phyloP scores from a whole-genome alignment of 495 filamentous ascomycete species.

The Hyaloscypha hepaticicola region DNA sequence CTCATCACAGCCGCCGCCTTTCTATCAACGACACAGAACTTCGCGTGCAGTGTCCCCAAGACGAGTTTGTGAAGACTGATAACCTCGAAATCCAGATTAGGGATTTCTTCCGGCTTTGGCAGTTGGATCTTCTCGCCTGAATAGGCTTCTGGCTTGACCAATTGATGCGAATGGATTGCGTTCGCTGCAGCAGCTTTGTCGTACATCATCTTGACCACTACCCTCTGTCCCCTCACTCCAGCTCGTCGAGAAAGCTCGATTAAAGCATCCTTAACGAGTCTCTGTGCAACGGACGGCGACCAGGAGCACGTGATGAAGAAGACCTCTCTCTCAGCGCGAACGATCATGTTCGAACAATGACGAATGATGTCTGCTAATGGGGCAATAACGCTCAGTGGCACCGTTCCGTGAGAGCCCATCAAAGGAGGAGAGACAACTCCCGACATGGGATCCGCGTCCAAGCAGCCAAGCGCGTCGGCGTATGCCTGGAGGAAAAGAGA shows the following conservation, averaged over 20 bases:
- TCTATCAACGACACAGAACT: constrained; percentile 75
- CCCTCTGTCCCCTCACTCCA: constrained; percentile 52
- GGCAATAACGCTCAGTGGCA: constrained; percentile 69
- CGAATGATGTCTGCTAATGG: constrained; percentile 64
- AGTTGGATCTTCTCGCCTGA: constrained; percentile 55
- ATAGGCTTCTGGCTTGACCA: constrained; percentile 57
- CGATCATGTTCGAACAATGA: constrained; percentile 75
- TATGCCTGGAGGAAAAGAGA: constrained; percentile 65
- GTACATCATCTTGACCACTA: constrained; percentile 73
- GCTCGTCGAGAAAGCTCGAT: constrained; percentile 65
- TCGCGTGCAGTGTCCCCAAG: constrained; percentile 74
- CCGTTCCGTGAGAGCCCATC: constrained; percentile 65
- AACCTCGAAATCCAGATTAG: constrained; percentile 68
- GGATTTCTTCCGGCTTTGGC: constrained; percentile 61
- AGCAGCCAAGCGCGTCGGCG: constrained; percentile 60
- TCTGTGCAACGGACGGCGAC: constrained; percentile 64
- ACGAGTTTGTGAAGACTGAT: constrained; percentile 72
- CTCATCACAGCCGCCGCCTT: constrained; percentile 65
- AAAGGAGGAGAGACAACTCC: constrained; percentile 67
- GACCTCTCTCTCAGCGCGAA: constrained; percentile 67
- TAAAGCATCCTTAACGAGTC: constrained; percentile 65
- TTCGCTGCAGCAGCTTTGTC: constrained; percentile 68
- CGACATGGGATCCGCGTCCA: constrained; percentile 53
- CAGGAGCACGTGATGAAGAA: constrained; percentile 75
- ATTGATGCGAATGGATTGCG: constrained; percentile 59